phyloP scores from a whole-genome alignment of 352 stramenopile genomes.

The Phytophthora pini region DNA sequence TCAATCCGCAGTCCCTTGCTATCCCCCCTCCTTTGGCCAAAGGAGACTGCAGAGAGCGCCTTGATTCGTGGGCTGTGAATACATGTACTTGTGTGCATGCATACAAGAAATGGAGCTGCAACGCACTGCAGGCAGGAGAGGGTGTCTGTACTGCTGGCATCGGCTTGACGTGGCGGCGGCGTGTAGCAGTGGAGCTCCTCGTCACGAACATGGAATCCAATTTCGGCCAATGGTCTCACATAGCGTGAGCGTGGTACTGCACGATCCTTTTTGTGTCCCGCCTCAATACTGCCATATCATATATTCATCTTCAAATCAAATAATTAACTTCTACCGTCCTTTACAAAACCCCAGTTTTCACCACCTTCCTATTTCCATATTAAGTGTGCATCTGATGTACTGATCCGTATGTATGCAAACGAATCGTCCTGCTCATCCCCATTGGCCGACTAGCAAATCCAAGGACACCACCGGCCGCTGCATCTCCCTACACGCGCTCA shows the following conservation, averaged over 20 bases:
- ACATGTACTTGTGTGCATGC: neutral
- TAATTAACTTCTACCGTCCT: neutral
- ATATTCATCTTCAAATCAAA: neutral
- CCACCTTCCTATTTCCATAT: neutral
- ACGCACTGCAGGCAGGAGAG: neutral
- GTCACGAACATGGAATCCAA: constrained; percentile 12
- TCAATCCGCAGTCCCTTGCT: constrained; percentile 12
- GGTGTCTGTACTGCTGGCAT: neutral
- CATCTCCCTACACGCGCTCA: constrained; percentile 18
- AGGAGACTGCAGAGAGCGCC: neutral
- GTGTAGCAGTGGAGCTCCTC: constrained; percentile 11
- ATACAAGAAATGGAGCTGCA: constrained; percentile 1
- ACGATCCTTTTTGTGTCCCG: constrained; percentile 17
- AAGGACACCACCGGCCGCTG: constrained; percentile 4
- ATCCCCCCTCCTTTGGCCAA: constrained; percentile 4
- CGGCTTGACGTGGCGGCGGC: constrained; percentile 18
- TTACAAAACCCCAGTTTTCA: neutral
- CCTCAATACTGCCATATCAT: constrained; percentile 7
- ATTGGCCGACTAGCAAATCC: constrained; percentile 36
- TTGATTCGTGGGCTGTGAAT: neutral
- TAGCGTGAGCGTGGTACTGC: neutral
- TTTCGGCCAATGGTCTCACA: constrained; percentile 24
- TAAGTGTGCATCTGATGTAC: neutral
- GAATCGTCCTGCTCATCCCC: constrained; percentile 25
- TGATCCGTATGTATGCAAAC: constrained; percentile 22